Conservation (phyloP, 2,329 filamentous ascomycete genomes). For the Hyphodiscus sp. region DNA sequence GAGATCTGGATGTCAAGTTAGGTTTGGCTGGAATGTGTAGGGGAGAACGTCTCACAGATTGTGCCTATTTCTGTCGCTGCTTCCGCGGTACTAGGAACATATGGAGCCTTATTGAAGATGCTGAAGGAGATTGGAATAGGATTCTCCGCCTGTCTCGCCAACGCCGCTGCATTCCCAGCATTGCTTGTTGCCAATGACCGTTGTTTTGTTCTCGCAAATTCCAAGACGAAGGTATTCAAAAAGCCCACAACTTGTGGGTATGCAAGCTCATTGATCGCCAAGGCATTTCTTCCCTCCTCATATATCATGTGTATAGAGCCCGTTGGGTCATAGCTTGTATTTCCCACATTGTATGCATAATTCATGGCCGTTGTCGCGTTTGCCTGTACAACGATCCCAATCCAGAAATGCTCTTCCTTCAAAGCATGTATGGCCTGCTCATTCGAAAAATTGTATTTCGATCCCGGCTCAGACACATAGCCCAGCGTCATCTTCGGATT, state of each 20-base stretch:
- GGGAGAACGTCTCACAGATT: constrained; percentile 9
- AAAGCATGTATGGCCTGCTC: constrained; percentile 7
- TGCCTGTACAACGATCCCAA: constrained; percentile 11
- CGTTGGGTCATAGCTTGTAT: constrained; percentile 10
- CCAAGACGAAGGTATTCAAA: constrained; percentile 10
- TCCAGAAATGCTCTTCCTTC: constrained; percentile 15
- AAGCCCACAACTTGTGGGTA: constrained; percentile 11
- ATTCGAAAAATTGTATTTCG: constrained; percentile 6
- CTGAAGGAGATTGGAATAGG: constrained; percentile 9
- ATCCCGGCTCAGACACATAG: constrained; percentile 9
- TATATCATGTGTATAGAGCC: constrained; percentile 12
- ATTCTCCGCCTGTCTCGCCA: constrained; percentile 9
- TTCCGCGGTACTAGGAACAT: constrained; percentile 12
- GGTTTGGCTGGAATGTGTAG: neutral
- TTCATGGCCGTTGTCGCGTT: constrained; percentile 18
- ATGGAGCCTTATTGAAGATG: constrained; percentile 12
- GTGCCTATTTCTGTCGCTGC: constrained; percentile 19
- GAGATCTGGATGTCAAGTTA: constrained; percentile 7
- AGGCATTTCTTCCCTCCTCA: constrained; percentile 14
- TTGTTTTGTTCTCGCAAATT: constrained; percentile 15
- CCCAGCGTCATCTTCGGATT: constrained; percentile 10
- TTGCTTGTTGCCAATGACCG: constrained; percentile 4
- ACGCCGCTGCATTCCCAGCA: constrained; percentile 4
- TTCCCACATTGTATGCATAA: constrained; percentile 9
- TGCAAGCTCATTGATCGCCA: constrained; percentile 8